These are phyloP conservation scores for Colletotrichum sp. DNA, from an alignment of 2,329 filamentous ascomycete species.

Conservation along the genomic window DNA sequence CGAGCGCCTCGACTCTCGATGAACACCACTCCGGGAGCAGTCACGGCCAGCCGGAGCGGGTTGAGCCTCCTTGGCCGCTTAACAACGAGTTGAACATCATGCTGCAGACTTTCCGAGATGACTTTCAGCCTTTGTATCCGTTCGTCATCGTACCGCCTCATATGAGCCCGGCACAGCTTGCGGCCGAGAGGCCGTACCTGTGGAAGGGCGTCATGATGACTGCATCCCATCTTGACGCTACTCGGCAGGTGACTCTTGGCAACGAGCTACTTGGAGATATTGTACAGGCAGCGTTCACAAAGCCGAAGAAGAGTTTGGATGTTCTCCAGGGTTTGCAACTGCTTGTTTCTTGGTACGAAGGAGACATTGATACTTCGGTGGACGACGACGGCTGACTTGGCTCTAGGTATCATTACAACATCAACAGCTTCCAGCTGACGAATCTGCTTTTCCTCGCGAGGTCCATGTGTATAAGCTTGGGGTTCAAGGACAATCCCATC, in stretches of 20 bases:
- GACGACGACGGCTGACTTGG: background rate
- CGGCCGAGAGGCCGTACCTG: slow-evolving; percentile 44
- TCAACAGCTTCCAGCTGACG: slow-evolving; percentile 54
- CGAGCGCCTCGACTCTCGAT: slow-evolving; percentile 25
- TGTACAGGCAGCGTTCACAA: slow-evolving; percentile 40
- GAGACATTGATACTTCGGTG: background rate
- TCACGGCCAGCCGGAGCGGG: background rate
- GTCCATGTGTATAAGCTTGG: slow-evolving; percentile 49
- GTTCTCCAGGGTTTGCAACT: slow-evolving; percentile 52
- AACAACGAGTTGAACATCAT: slow-evolving; percentile 44
- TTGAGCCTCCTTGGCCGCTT: slow-evolving; percentile 45
- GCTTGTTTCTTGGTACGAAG: slow-evolving; percentile 48
- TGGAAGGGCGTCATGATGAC: slow-evolving; percentile 57
- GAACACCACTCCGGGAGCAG: slow-evolving; percentile 19
- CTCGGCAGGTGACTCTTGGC: slow-evolving; percentile 48
- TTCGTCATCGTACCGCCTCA: slow-evolving; percentile 47
- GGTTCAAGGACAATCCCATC: slow-evolving; percentile 35
- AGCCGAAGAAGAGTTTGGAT: slow-evolving; percentile 49
- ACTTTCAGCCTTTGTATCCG: slow-evolving; percentile 44
- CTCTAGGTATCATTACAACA: slow-evolving; percentile 49
- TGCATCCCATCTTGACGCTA: slow-evolving; percentile 44
- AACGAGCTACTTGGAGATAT: slow-evolving; percentile 49
- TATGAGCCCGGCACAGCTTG: slow-evolving; percentile 40
- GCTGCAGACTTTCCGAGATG: slow-evolving; percentile 38
- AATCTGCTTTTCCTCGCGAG: slow-evolving; percentile 54